phyloP scores from a whole-genome alignment of 2,329 filamentous ascomycete species.

The Pyricularia grisea region DNA sequence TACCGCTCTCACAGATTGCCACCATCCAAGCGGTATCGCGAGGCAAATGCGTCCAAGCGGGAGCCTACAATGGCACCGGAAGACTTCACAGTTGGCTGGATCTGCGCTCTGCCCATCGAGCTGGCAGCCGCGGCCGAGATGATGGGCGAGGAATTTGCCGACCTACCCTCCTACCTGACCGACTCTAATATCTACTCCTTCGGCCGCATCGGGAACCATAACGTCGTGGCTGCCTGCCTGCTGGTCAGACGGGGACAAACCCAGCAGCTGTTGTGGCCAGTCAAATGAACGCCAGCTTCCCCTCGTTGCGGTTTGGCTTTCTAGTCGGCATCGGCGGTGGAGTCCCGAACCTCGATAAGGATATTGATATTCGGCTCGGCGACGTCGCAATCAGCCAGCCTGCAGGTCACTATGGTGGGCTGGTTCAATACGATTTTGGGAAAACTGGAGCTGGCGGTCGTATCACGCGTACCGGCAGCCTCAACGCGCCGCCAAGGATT shows the following conservation, averaged over 20 bases:
- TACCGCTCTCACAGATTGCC: too few species aligned
- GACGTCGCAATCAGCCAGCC: conserved; percentile 20
- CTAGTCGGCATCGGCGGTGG: conserved; percentile 26
- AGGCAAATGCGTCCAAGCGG: too few species aligned
- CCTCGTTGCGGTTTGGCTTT: conserved; percentile 17
- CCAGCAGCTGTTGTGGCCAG: conserved; percentile 17
- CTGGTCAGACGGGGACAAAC: conserved; percentile 15
- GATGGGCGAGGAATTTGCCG: not conserved
- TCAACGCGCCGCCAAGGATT: conserved; percentile 3
- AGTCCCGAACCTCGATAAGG: conserved; percentile 20
- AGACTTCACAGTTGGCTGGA: not conserved
- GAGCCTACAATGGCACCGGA: too few species aligned
- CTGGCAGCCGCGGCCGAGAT: too few species aligned
- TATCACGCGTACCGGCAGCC: conserved; percentile 4
- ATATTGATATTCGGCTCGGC: conserved; percentile 24
- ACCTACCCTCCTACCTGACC: not conserved
- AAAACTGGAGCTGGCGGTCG: conserved; percentile 11
- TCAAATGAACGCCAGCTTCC: conserved; percentile 20
- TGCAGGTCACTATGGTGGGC: conserved; percentile 11
- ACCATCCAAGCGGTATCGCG: too few species aligned
- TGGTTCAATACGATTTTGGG: conserved; percentile 19
- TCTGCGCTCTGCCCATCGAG: too few species aligned
- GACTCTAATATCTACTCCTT: not conserved
- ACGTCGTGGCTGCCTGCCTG: not conserved
- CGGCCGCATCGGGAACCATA: not conserved